phyloP scores from a whole-genome alignment of 2,329 filamentous ascomycete genomes.

The Sclerotinia nivalis region DNA sequence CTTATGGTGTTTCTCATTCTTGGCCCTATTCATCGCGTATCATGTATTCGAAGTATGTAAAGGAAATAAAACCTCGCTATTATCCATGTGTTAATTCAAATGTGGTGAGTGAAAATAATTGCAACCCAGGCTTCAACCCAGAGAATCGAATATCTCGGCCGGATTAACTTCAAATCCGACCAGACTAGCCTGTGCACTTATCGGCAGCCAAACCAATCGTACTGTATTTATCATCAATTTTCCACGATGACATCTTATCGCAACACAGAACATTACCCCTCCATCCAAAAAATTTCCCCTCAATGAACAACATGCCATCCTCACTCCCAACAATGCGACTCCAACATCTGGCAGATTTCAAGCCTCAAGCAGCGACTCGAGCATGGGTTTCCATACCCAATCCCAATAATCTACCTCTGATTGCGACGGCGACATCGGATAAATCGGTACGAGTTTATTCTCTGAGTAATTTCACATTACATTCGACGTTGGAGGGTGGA shows the following conservation, averaged over 20 bases:
- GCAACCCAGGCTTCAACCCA: neutral
- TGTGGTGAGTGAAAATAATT: neutral
- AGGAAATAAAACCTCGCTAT: neutral
- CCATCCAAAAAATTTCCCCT: constrained; percentile 21
- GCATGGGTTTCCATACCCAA: constrained; percentile 87
- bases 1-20: no score
- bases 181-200: neutral
- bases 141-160: neutral
- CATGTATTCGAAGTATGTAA: no score
- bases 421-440: constrained; percentile 84
- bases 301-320: neutral
- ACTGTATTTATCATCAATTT: constrained; percentile 12
- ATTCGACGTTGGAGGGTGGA: constrained; percentile 79
- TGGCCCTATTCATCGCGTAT: no score
- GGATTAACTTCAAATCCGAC: neutral
- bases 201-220: neutral
- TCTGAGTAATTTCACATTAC: constrained; percentile 73
- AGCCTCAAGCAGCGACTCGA: constrained; percentile 62
- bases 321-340: constrained; percentile 12
- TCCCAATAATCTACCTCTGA: constrained; percentile 73
- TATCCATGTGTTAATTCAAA: neutral
- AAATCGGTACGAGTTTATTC: constrained; percentile 90
- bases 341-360: constrained; percentile 38
- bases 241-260: constrained; percentile 6
- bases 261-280: constrained; percentile 21